Percentiles rank a stretch among this genome's conserved stretches.
Evolutionary conservation across 148 eudicot species (phyloP).

Genomic region (Cornus suecica): DNA sequence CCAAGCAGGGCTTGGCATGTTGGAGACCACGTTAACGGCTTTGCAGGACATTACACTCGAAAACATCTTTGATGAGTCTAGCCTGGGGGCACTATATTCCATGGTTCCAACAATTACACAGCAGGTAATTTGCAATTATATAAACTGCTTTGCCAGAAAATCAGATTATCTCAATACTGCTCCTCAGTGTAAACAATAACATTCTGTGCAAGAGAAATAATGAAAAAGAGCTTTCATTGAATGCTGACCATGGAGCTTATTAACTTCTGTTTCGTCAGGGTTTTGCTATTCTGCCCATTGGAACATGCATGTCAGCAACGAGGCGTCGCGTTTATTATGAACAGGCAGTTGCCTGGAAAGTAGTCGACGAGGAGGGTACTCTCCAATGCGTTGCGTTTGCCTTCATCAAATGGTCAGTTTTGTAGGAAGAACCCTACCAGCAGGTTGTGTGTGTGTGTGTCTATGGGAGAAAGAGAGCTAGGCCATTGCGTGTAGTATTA

Average conservation of each 20-base stretch:
- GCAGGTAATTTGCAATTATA: not conserved
- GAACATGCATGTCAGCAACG: not conserved
- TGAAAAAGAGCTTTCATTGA: too few relatives aligned
- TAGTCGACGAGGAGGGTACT: not conserved
- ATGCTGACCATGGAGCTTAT: too few relatives aligned
- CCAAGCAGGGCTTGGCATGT: conserved; percentile 7
- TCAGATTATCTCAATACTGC: not conserved
- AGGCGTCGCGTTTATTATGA: not conserved
- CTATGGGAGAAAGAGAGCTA: not conserved
- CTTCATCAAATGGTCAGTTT: not conserved
- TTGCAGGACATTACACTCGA: not conserved
- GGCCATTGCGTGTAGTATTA: not conserved
- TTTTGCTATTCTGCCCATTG: not conserved
- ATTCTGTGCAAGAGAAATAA: too few relatives aligned
- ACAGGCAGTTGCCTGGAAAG: not conserved
- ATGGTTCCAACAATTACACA: not conserved
- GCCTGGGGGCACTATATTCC: not conserved
- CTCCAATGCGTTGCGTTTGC: conserved; percentile 4
- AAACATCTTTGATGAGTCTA: not conserved
- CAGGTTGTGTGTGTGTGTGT: not conserved
- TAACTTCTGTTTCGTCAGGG: not conserved
- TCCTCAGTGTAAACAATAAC: not conserved
- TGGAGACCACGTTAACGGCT: not conserved
- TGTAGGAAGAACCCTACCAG: not conserved
- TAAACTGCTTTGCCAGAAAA: not conserved